phyloP scores from a whole-genome alignment of 164 flowering plant species.

The Kingdonia uniflora region DNA sequence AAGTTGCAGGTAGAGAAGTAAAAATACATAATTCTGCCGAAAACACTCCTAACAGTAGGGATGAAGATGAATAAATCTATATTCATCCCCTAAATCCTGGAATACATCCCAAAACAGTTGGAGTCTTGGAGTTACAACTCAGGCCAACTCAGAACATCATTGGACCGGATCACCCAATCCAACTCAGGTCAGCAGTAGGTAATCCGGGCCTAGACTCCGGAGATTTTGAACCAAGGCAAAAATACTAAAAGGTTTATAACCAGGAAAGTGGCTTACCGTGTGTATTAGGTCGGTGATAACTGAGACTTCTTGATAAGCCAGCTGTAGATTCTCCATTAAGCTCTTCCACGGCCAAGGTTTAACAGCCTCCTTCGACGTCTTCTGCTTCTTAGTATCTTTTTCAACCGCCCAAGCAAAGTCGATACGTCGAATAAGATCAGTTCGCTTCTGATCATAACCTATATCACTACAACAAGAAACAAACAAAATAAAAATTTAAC shows the following conservation, averaged over 20 bases:
- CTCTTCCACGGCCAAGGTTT: constrained; percentile 76
- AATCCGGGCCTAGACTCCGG: not conserved
- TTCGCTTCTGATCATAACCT: constrained; percentile 70
- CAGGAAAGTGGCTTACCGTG: constrained; percentile 43
- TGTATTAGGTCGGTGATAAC: constrained; percentile 83
- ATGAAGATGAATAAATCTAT: too few species aligned
- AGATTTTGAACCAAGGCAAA: not conserved
- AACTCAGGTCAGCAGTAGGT: not conserved
- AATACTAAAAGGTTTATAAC: too few species aligned
- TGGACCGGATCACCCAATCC: too few species aligned
- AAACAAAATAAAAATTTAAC: not conserved
- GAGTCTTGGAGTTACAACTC: too few species aligned
- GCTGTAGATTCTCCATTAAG: constrained; percentile 72
- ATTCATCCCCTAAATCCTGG: too few species aligned
- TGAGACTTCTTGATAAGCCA: constrained; percentile 89
- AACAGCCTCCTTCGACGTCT: constrained; percentile 40
- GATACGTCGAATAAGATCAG: constrained; percentile 62
- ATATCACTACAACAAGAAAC: constrained; percentile 35
- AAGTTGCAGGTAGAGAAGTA: too few species aligned
- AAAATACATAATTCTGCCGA: too few species aligned
- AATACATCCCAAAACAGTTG: too few species aligned
- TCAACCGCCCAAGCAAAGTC: constrained; percentile 88
- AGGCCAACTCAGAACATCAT: too few species aligned
- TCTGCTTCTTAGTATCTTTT: constrained; percentile 74
- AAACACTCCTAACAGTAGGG: too few species aligned